phyloP scores from a whole-genome alignment of 306 rosid species.

The Prosopis cineraria region DNA sequence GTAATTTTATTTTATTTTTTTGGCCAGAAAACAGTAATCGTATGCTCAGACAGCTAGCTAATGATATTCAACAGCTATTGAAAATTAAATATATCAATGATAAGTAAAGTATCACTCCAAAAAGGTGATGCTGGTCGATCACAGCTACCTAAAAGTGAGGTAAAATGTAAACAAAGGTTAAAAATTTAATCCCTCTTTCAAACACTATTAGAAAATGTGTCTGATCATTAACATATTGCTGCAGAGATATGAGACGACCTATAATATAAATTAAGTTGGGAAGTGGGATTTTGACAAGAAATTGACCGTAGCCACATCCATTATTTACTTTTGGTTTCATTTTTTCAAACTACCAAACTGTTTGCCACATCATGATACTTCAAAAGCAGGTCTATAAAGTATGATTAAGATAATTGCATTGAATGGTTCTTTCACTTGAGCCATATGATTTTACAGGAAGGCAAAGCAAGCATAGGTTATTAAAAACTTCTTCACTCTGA shows the following conservation, averaged over 20 bases:
- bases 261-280: not conserved
- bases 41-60: no score
- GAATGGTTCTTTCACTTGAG: not conserved
- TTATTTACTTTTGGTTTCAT: slow-evolving; percentile 2
- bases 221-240: not conserved
- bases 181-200: no score
- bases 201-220: no score
- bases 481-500: not conserved
- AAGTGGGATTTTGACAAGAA: slow-evolving; percentile 29
- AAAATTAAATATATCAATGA: not conserved
- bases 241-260: not conserved
- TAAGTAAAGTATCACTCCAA: not conserved
- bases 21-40: no score
- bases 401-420: not conserved
- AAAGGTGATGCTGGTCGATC: no score
- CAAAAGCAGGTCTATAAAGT: not conserved
- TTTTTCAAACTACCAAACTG: not conserved
- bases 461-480: not conserved
- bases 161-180: no score
- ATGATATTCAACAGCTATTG: no score
- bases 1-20: no score
- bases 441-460: not conserved
- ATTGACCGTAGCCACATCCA: slow-evolving; percentile 33
- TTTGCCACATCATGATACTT: not conserved
- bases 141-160: no score